Conservation (phyloP, 1,139 yeast species). For the Yamadazyma kanchanaburiensis region DNA sequence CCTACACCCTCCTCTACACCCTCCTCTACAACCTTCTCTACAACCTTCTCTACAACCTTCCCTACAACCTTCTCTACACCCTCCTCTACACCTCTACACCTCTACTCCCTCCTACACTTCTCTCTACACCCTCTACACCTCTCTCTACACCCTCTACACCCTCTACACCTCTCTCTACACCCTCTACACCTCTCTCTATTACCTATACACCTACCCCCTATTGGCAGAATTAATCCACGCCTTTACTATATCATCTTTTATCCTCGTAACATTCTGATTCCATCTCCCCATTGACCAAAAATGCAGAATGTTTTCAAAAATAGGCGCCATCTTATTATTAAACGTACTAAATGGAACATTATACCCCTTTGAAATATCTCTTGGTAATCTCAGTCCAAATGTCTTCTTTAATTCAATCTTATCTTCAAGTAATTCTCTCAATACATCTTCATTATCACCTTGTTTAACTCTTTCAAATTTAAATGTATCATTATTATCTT, state of each 20-base stretch:
- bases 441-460: neutral
- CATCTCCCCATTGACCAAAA: conserved; percentile 69
- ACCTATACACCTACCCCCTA: conserved; percentile 1
- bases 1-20: no score
- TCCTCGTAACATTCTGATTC: conserved; percentile 47
- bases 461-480: neutral
- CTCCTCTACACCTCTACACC: no score
- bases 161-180: no score
- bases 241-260: conserved; percentile 52
- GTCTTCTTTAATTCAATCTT: conserved; percentile 10
- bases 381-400: no score
- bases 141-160: no score
- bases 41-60: no score
- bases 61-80: no score
- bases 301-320: conserved; percentile 43
- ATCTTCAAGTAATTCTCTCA: conserved; percentile 11
- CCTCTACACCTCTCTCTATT: no score
- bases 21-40: no score
- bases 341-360: conserved; percentile 26
- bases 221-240: conserved; percentile 19
- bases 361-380: conserved; percentile 20
- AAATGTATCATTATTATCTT: conserved; percentile 15
- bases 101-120: no score
- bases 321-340: conserved; percentile 41
- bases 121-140: no score